Evolutionary conservation across 345 rosid species (phyloP), one percentile per base, ranked within the genome.

Genomic region (Moringa oleifera): DNA sequence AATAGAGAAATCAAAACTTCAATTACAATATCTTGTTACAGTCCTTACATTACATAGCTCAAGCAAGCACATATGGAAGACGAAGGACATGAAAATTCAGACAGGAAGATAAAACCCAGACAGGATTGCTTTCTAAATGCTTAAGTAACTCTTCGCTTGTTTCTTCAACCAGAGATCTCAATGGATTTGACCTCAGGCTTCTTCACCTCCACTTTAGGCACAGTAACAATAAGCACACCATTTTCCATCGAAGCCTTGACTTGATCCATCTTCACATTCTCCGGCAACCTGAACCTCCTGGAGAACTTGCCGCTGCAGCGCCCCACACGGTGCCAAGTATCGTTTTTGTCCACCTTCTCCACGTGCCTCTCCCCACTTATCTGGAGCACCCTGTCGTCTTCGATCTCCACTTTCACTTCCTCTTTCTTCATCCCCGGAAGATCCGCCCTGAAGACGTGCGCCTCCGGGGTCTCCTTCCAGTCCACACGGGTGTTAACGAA

Each of bases 381-480:
- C 55, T 64, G 71, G 22, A 80, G 61, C 41, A 75, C 65, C 18
- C 65, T 75, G 20, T 58, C 68, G 25, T 75, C 78, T 25, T 77
- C 82, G 3, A 75, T 50, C 72, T 72, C 74, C 23, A 67, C 81
- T 52, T 73, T 77, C 33, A 80, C 78, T 51, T 75, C 80, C 1
- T 77, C 80, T 52, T 77, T 77, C 72, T 59, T 77, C 58, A 80
- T 15, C 41, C 81, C 81, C 0, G 76, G 76, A 22, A 80, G 70
- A 41, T 75, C 78, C 0, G 75, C 84, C 53, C 59, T 62, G 72
- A 77, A 74, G 55, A 69, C 70, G 72, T 80, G 85, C 15, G 78
- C 74, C 54, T 72, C 77, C 25, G 69, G 61, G 21, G 78, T 80
- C 69, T 77, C 78, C 45, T 18, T 77, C 82, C 80, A 74, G 74